Evolutionary conservation across 495 filamentous ascomycete genomes (phyloP).

Genomic region (Aspergillus nanangensis): DNA sequence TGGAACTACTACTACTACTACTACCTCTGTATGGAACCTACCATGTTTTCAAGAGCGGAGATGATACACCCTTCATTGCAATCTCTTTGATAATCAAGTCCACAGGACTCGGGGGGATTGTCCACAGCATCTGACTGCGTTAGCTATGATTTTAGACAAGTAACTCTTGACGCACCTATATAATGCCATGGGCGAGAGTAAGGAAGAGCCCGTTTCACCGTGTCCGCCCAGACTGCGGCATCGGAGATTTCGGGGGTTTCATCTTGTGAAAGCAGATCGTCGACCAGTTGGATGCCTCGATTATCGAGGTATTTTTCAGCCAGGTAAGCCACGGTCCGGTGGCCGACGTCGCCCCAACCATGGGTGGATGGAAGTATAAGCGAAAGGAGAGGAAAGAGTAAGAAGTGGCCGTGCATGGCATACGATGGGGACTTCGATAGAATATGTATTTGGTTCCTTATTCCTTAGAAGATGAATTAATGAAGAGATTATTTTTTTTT

Average conservation of each 20-base stretch:
- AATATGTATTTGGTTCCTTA: too few relatives aligned
- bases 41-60: not conserved
- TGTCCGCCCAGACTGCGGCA: not conserved
- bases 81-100: not conserved
- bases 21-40: not conserved
- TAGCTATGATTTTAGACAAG: not conserved
- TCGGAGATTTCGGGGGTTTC: not conserved
- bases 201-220: not conserved
- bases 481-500: too few relatives aligned
- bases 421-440: too few relatives aligned
- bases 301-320: not conserved
- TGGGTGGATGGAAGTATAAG: too few relatives aligned
- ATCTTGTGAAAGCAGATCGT: not conserved
- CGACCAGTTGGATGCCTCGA: not conserved
- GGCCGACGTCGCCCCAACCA: constrained; percentile 4
- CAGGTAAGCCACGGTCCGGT: constrained; percentile 1
- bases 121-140: too few relatives aligned
- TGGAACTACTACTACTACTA: too few relatives aligned
- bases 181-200: not conserved
- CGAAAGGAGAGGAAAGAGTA: too few relatives aligned
- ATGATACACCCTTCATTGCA: not conserved
- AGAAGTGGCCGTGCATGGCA: too few relatives aligned
- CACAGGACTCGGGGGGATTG: too few relatives aligned
- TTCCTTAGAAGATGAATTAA: too few relatives aligned
- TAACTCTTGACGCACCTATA: not conserved